Conservation (phyloP, 805 yeast genomes). For the Kazachstania kunashirensis region DNA sequence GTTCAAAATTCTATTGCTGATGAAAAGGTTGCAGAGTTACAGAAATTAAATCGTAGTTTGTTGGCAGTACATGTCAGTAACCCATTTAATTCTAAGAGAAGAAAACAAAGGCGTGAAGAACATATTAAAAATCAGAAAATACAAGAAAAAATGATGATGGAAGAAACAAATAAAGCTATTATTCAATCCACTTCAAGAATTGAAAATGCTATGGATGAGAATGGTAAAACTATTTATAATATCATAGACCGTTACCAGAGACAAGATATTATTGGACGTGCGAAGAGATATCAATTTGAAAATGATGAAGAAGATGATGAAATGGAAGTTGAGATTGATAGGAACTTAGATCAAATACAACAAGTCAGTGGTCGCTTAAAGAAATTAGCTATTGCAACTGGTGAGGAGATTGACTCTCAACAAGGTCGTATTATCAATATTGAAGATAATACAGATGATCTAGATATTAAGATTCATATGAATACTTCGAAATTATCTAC, state of each 20-base stretch:
- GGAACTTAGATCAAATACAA: slow-evolving; percentile 71
- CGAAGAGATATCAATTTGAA: slow-evolving; percentile 70
- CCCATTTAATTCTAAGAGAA: slow-evolving; percentile 78
- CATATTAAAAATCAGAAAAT: slow-evolving; percentile 51
- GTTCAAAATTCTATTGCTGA: slow-evolving; percentile 77
- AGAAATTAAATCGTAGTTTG: slow-evolving; percentile 69
- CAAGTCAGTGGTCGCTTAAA: slow-evolving; percentile 61
- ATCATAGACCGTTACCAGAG: slow-evolving; percentile 30
- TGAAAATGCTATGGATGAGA: slow-evolving; percentile 47
- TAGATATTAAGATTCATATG: slow-evolving; percentile 76
- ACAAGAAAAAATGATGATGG: slow-evolving; percentile 53
- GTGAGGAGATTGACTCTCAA: slow-evolving; percentile 72
- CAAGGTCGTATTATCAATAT: slow-evolving; percentile 62
- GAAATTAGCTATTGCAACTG: slow-evolving; percentile 60
- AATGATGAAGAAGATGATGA: slow-evolving; percentile 90
- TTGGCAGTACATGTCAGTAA: slow-evolving; percentile 73
- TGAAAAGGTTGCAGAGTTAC: slow-evolving; percentile 69
- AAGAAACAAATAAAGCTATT: slow-evolving; percentile 48
- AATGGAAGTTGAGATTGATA: slow-evolving; percentile 78
- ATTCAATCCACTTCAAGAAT: slow-evolving; percentile 61
- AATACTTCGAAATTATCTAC: slow-evolving; percentile 60
- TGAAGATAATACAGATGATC: slow-evolving; percentile 73
- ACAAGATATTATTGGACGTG: slow-evolving; percentile 36
- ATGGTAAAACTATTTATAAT: slow-evolving; percentile 30
- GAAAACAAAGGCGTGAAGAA: slow-evolving; percentile 66